A percentile compares a stretch with the other conserved stretches of the same genome.
Conservation (phyloP, 805 yeast species). For the Kuraishia floccosa region DNA sequence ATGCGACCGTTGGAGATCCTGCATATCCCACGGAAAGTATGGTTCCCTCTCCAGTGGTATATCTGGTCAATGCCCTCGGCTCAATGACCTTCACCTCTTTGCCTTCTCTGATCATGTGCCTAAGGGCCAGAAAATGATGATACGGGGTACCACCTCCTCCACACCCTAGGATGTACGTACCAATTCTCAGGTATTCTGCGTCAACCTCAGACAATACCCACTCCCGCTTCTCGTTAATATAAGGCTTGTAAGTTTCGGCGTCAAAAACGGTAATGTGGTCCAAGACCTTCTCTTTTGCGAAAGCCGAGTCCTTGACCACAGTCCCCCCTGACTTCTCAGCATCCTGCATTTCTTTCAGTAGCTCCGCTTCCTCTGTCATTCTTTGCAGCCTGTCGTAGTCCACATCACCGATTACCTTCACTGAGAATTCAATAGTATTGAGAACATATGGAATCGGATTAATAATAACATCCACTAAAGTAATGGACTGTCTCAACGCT, state of each 20-base stretch:
- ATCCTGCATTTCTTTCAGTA: slow-evolving; percentile 3
- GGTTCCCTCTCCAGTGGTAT: slow-evolving; percentile 10
- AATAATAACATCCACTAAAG: slow-evolving; percentile 12
- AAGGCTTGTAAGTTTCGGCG: slow-evolving; percentile 19
- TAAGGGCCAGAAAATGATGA: slow-evolving; percentile 21
- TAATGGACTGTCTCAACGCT: slow-evolving; percentile 13
- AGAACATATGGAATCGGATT: slow-evolving; percentile 23
- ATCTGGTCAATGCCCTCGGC: slow-evolving; percentile 16
- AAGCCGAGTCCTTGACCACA: slow-evolving; percentile 7
- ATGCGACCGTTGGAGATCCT: slow-evolving; percentile 36
- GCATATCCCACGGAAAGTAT: slow-evolving; percentile 22
- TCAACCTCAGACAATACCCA: slow-evolving; percentile 30
- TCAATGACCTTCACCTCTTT: slow-evolving; percentile 22
- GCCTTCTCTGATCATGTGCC: slow-evolving; percentile 22
- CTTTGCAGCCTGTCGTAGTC: slow-evolving; percentile 17
- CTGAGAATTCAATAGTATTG: slow-evolving; percentile 19
- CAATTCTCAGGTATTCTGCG: slow-evolving; percentile 26
- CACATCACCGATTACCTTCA: slow-evolving; percentile 31
- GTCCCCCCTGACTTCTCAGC: too few relatives aligned
- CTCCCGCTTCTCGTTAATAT: slow-evolving; percentile 15
- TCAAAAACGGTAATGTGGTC: slow-evolving; percentile 10
- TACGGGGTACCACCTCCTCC: slow-evolving; percentile 44
- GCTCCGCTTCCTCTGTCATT: slow-evolving; percentile 3
- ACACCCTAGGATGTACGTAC: slow-evolving; percentile 35
- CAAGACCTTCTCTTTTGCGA: slow-evolving; percentile 2